phyloP scores from a whole-genome alignment of 148 eudicot genomes.

The Chenopodium album region DNA sequence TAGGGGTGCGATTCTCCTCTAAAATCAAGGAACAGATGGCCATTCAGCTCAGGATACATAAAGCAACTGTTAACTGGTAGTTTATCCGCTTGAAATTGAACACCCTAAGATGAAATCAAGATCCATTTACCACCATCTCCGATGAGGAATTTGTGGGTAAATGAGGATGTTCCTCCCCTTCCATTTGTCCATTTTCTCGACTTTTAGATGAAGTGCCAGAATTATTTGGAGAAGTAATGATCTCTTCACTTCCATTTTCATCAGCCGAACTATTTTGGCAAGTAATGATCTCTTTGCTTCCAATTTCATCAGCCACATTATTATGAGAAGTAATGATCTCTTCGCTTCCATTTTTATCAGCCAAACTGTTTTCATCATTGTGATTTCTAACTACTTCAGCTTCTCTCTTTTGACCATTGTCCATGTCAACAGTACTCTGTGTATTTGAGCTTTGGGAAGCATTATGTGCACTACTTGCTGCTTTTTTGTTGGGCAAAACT shows the following conservation, averaged over 20 bases:
- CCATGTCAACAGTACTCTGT: constrained; percentile 37
- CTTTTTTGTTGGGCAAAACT: constrained; percentile 64
- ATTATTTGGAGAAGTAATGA: constrained; percentile 30
- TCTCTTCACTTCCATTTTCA: constrained; percentile 25
- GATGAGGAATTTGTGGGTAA: constrained; percentile 51
- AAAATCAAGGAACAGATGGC: constrained; percentile 6
- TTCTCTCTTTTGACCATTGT: constrained; percentile 34
- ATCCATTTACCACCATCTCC: constrained; percentile 75
- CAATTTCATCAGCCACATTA: neutral
- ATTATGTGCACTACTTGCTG: constrained; percentile 27
- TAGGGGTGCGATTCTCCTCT: constrained; percentile 6
- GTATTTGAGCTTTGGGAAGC: constrained; percentile 30
- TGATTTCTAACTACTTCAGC: constrained; percentile 31
- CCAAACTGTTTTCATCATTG: constrained; percentile 29
- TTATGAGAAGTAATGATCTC: constrained; percentile 36
- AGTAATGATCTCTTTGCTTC: too few species aligned
- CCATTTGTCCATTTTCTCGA: constrained; percentile 40
- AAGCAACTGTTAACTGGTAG: constrained; percentile 1
- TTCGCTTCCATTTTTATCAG: constrained; percentile 21
- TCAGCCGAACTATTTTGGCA: neutral
- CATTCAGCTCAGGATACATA: neutral
- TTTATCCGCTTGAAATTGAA: neutral
- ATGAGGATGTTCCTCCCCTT: constrained; percentile 43
- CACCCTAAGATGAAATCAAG: constrained; percentile 30
- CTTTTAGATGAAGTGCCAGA: constrained; percentile 32